Conservation (phyloP, 305 asterid genomes). For the Salvia sclarea region DNA sequence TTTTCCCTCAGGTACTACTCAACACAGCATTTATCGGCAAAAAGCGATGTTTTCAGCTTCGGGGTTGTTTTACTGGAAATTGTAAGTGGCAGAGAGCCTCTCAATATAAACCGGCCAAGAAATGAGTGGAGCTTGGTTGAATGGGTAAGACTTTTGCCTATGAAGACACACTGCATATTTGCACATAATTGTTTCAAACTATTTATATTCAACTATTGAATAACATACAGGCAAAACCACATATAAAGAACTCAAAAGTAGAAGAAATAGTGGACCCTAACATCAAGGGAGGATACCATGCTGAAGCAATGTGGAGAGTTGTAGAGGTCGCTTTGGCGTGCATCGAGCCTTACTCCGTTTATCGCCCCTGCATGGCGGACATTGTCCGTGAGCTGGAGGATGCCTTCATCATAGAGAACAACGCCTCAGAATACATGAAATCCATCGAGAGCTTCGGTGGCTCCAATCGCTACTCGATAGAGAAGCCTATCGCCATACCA, state of each 20-base stretch:
- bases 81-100: constrained; percentile 80
- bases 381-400: constrained; percentile 84
- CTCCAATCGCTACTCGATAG: constrained; percentile 64
- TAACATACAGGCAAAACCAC: constrained; percentile 64
- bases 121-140: constrained; percentile 93
- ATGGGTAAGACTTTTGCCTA: constrained; percentile 66
- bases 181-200: background rate
- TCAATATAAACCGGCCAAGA: constrained; percentile 70
- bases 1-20: constrained; percentile 87
- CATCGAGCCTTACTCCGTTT: constrained; percentile 72
- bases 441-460: constrained; percentile 70
- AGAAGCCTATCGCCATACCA: constrained; percentile 57
- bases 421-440: constrained; percentile 73
- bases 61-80: constrained; percentile 87
- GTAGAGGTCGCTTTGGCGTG: constrained; percentile 90
- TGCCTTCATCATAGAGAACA: constrained; percentile 67
- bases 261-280: constrained; percentile 56
- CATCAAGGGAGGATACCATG: constrained; percentile 59
- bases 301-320: constrained; percentile 82
- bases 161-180: background rate
- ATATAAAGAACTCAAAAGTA: constrained; percentile 68
- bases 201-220: background rate
- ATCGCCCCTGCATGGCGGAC: constrained; percentile 73
- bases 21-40: constrained; percentile 81
- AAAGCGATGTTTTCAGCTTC: constrained; percentile 93